A percentile compares a stretch with the other conserved stretches of the same genome.
phyloP scores from a whole-genome alignment of 768 basidiomycete species.

The Mycena rebaudengoi region DNA sequence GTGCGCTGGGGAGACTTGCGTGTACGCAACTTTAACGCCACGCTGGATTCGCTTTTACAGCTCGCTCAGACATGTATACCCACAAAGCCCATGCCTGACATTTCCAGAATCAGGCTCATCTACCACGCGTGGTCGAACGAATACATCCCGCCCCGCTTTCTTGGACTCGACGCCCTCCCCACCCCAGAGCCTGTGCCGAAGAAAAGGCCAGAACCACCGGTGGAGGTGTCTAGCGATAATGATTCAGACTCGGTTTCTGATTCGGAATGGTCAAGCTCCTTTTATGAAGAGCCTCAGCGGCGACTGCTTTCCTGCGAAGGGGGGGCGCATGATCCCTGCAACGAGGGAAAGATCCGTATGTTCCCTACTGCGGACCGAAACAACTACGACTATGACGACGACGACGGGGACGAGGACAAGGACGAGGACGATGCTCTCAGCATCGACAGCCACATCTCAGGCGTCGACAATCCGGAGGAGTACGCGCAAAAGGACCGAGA shows the following conservation, averaged over 20 bases:
- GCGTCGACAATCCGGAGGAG: conserved; percentile 12
- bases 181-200: no score
- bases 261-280: not conserved
- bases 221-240: not conserved
- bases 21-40: not conserved
- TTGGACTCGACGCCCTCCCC: not conserved
- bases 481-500: conserved; percentile 9
- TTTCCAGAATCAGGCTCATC: not conserved
- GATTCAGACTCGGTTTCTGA: not conserved
- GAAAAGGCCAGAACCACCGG: not conserved
- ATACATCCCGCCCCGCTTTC: not conserved
- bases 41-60: not conserved
- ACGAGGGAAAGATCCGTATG: not conserved
- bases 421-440: conserved; percentile 18
- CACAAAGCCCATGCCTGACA: not conserved
- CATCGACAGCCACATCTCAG: conserved; percentile 10
- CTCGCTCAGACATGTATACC: not conserved
- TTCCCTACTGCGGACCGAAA: not conserved
- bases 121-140: not conserved
- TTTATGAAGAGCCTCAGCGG: not conserved
- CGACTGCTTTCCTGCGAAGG: conserved; percentile 2
- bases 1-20: not conserved
- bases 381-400: not conserved
- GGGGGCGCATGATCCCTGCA: not conserved
- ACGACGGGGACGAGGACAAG: no score